phyloP scores from a whole-genome alignment of 1,284 basidiomycete species.

The Termitomyces sp. region DNA sequence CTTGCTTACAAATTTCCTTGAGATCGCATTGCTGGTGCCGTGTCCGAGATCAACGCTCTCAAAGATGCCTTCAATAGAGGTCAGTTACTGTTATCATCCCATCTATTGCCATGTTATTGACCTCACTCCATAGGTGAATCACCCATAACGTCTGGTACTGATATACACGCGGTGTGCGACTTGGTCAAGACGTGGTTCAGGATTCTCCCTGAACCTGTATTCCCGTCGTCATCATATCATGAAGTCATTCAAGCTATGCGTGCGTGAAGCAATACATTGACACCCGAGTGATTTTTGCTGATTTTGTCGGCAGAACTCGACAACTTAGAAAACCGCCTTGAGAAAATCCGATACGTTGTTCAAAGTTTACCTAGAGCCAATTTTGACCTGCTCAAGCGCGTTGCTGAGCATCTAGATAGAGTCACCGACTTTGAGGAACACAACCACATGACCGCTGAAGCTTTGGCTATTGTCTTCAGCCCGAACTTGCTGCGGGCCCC shows the following conservation, averaged over 20 bases:
- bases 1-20: neutral
- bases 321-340: conserved; percentile 62
- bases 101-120: neutral
- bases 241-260: conserved; percentile 67
- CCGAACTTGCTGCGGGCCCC: conserved; percentile 70
- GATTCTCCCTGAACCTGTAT: conserved; percentile 70
- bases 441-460: conserved; percentile 83
- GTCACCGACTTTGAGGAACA: conserved; percentile 81
- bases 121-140: conserved; percentile 42
- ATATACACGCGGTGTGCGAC: conserved; percentile 78
- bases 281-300: neutral
- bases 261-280: conserved; percentile 32
- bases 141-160: conserved; percentile 54
- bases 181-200: conserved; percentile 82
- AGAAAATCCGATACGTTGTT: conserved; percentile 59
- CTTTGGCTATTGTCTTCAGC: conserved; percentile 78
- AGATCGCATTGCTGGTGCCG: conserved; percentile 82
- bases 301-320: conserved; percentile 46
- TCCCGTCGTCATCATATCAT: conserved; percentile 65
- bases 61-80: conserved; percentile 72
- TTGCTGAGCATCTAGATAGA: conserved; percentile 80
- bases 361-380: conserved; percentile 64
- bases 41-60: conserved; percentile 59
- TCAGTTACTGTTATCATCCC: conserved; percentile 22
- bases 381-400: conserved; percentile 69